Evolutionary conservation across 2,329 filamentous ascomycete genomes (phyloP).

Genomic region (Diaporthe ilicicola): DNA sequence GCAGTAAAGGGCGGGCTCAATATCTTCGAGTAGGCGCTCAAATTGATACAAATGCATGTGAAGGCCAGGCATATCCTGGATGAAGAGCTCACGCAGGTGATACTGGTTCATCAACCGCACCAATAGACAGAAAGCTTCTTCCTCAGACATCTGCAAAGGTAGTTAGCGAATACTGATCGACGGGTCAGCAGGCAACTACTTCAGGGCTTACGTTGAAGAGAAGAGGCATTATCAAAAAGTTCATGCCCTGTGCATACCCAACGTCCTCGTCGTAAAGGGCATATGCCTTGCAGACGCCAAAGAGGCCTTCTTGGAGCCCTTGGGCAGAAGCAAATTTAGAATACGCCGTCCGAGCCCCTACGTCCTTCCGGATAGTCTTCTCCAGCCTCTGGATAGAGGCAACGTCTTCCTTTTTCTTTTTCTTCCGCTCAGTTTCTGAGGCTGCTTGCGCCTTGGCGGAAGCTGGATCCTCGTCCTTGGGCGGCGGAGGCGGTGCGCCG

Average conservation of each 20-base stretch:
- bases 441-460: slow-evolving; percentile 71
- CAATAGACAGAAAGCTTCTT: slow-evolving; percentile 93
- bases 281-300: slow-evolving; percentile 97
- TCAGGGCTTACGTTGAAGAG: slow-evolving; percentile 80
- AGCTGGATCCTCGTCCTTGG: slow-evolving; percentile 68
- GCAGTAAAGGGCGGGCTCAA: slow-evolving; percentile 93
- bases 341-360: slow-evolving; percentile 93
- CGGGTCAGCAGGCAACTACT: background rate
- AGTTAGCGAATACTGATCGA: background rate
- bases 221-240: slow-evolving; percentile 96
- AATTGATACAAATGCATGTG: slow-evolving; percentile 96
- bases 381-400: slow-evolving; percentile 82
- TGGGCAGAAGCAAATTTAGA: slow-evolving; percentile 94
- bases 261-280: slow-evolving; percentile 94
- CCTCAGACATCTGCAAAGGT: slow-evolving; percentile 81
- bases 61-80: slow-evolving; percentile 94
- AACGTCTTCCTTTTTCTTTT: slow-evolving; percentile 80
- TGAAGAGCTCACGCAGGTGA: slow-evolving; percentile 88
- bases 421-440: slow-evolving; percentile 73
- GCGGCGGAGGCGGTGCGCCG: slow-evolving; percentile 64
- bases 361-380: slow-evolving; percentile 88
- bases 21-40: slow-evolving; percentile 90
- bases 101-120: slow-evolving; percentile 98
- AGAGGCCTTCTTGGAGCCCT: slow-evolving; percentile 91
- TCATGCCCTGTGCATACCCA: slow-evolving; percentile 98